Evolutionary conservation across 2,329 filamentous ascomycete species (phyloP).

Genomic region (Colletotrichum destructivum): DNA sequence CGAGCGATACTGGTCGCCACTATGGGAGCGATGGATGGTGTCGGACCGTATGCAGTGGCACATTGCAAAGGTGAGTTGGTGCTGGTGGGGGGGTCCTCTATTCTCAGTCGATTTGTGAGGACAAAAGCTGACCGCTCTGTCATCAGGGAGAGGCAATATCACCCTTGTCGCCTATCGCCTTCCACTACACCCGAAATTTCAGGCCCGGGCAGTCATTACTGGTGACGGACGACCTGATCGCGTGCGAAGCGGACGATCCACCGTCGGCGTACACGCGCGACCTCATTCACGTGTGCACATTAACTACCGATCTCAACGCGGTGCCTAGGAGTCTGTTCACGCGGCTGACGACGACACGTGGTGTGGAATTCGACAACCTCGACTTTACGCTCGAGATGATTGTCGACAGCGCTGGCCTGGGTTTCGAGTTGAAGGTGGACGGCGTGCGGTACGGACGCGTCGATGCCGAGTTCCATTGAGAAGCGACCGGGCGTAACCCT

Average conservation of each 20-base stretch:
- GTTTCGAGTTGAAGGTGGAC: slow-evolving; percentile 85
- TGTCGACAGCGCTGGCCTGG: slow-evolving; percentile 81
- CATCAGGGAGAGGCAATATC: slow-evolving; percentile 80
- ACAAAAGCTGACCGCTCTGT: slow-evolving; percentile 20
- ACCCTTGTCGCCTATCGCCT: slow-evolving; percentile 81
- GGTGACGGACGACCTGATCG: slow-evolving; percentile 86
- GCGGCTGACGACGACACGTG: slow-evolving; percentile 81
- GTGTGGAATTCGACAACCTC: slow-evolving; percentile 85
- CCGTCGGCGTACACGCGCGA: slow-evolving; percentile 73
- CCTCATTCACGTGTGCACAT: slow-evolving; percentile 81
- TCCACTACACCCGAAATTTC: slow-evolving; percentile 91
- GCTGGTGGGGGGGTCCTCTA: too few species aligned
- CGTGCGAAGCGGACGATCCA: slow-evolving; percentile 78
- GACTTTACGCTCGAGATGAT: slow-evolving; percentile 89
- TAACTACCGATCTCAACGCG: slow-evolving; percentile 84
- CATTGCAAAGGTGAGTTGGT: slow-evolving; percentile 76
- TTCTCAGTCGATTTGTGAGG: neutral
- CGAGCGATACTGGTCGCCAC: slow-evolving; percentile 83
- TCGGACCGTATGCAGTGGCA: slow-evolving; percentile 90
- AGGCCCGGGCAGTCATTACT: slow-evolving; percentile 82
- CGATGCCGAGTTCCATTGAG: slow-evolving; percentile 82
- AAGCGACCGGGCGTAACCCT: neutral
- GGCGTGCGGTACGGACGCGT: slow-evolving; percentile 83
- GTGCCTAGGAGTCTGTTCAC: slow-evolving; percentile 83
- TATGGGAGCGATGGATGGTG: slow-evolving; percentile 90